A percentile compares a stretch with the other conserved stretches of the same genome.
These are phyloP conservation scores for Hura crepitans DNA, from an alignment of 441 rosid genomes.

Conservation along the genomic window DNA sequence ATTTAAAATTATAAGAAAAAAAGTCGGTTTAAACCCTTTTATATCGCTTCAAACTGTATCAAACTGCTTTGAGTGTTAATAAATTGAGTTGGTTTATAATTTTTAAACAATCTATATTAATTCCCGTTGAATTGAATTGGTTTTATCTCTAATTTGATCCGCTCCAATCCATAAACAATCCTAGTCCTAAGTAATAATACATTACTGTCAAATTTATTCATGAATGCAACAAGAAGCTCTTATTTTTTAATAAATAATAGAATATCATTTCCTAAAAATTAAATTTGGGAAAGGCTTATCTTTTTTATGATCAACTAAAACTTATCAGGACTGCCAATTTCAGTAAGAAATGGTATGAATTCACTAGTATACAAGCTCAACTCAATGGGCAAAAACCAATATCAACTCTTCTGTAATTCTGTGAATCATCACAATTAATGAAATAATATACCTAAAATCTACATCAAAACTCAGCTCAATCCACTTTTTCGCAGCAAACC, in stretches of 20 bases:
- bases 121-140: too few relatives aligned
- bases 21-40: too few relatives aligned
- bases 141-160: too few relatives aligned
- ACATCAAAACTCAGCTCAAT: neutral
- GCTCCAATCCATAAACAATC: too few relatives aligned
- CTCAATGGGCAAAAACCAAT: neutral
- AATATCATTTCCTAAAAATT: neutral
- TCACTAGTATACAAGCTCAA: neutral
- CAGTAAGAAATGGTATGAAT: neutral
- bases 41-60: too few relatives aligned
- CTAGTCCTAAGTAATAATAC: neutral
- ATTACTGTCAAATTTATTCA: conserved; percentile 1
- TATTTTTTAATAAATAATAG: neutral
- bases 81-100: too few relatives aligned
- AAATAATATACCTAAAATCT: neutral
- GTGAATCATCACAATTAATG: too few relatives aligned
- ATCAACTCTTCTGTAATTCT: neutral
- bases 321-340: neutral
- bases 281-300: neutral
- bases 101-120: too few relatives aligned
- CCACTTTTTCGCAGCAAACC: neutral
- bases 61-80: too few relatives aligned
- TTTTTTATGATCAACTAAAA: neutral
- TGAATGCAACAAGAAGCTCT: neutral
- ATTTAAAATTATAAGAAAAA: too few relatives aligned